phyloP scores from a whole-genome alignment of 2,329 filamentous ascomycete genomes.

The Catunica adiposa region DNA sequence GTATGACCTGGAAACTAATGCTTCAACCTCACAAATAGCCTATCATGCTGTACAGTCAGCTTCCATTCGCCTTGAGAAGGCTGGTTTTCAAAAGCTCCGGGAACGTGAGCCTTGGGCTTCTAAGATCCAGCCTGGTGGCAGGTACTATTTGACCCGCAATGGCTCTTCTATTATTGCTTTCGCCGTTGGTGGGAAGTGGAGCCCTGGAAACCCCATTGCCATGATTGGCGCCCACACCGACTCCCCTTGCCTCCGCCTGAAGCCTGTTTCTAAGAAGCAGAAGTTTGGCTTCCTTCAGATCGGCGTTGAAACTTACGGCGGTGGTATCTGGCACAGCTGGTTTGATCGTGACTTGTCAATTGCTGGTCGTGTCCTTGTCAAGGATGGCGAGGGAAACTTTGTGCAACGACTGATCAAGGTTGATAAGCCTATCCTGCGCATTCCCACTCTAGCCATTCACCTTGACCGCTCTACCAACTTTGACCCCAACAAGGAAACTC shows the following conservation, averaged over 20 bases:
- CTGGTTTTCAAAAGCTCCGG: slow-evolving; percentile 75
- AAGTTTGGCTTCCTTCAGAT: slow-evolving; percentile 82
- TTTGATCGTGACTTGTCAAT: slow-evolving; percentile 90
- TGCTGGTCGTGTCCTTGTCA: slow-evolving; percentile 74
- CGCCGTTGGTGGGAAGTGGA: slow-evolving; percentile 79
- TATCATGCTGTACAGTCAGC: slow-evolving; percentile 84
- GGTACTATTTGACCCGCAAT: slow-evolving; percentile 93
- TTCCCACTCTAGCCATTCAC: slow-evolving; percentile 88
- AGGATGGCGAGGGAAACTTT: slow-evolving; percentile 54
- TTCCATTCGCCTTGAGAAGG: slow-evolving; percentile 57
- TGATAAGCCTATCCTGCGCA: slow-evolving; percentile 74
- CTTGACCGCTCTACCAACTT: slow-evolving; percentile 76
- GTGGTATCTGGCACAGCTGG: slow-evolving; percentile 96
- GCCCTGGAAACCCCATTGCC: slow-evolving; percentile 72
- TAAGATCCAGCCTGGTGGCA: slow-evolving; percentile 66
- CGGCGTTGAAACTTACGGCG: slow-evolving; percentile 91
- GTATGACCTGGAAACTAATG: background rate
- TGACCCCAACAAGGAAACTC: slow-evolving; percentile 90
- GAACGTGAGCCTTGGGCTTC: slow-evolving; percentile 82
- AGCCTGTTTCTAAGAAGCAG: slow-evolving; percentile 83
- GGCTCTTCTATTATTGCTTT: slow-evolving; percentile 85
- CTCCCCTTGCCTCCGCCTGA: slow-evolving; percentile 78
- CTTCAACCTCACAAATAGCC: slow-evolving; percentile 40
- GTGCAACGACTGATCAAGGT: slow-evolving; percentile 78
- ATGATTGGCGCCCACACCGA: slow-evolving; percentile 96